Percentiles rank a stretch among this genome's conserved stretches.
These are phyloP conservation scores for Paraphaeosphaeria minitans DNA, from an alignment of 2,329 filamentous ascomycete species.

Conservation along the genomic window DNA sequence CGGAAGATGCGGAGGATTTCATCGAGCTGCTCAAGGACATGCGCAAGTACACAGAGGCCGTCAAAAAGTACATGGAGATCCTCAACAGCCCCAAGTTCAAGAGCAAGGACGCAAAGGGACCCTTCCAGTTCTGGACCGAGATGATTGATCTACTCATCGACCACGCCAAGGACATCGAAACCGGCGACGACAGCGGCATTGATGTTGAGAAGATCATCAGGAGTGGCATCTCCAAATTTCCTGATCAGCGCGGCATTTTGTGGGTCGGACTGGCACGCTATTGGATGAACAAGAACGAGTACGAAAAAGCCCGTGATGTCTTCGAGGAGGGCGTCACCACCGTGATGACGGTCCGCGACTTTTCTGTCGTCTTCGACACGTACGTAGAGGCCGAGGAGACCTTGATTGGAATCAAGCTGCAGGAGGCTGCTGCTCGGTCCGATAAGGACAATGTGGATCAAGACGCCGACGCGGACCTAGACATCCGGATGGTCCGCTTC, in stretches of 20 bases:
- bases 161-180: conserved; percentile 84
- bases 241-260: conserved; percentile 91
- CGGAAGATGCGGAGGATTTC: conserved; percentile 93
- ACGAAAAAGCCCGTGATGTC: conserved; percentile 88
- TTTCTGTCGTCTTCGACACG: conserved; percentile 93
- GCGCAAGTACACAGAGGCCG: conserved; percentile 86
- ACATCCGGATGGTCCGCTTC: conserved; percentile 96
- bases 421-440: conserved; percentile 78
- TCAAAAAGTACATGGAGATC: conserved; percentile 87
- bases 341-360: conserved; percentile 98
- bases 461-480: conserved; percentile 88
- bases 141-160: conserved; percentile 95
- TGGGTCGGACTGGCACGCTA: conserved; percentile 96
- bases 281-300: conserved; percentile 91
- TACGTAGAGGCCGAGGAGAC: conserved; percentile 98
- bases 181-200: conserved; percentile 79
- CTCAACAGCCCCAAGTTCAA: conserved; percentile 88
- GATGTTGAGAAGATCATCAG: conserved; percentile 91
- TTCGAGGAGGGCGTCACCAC: conserved; percentile 97
- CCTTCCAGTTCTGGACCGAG: conserved; percentile 96
- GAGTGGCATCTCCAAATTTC: conserved; percentile 87
- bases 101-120: conserved; percentile 92
- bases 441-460: conserved; percentile 78
- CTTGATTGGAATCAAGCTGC: conserved; percentile 89
- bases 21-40: conserved; percentile 85